Base-by-base conservation (phyloP, 495 filamentous ascomycete genomes). In the Talaromyces proteolyticus region DNA sequence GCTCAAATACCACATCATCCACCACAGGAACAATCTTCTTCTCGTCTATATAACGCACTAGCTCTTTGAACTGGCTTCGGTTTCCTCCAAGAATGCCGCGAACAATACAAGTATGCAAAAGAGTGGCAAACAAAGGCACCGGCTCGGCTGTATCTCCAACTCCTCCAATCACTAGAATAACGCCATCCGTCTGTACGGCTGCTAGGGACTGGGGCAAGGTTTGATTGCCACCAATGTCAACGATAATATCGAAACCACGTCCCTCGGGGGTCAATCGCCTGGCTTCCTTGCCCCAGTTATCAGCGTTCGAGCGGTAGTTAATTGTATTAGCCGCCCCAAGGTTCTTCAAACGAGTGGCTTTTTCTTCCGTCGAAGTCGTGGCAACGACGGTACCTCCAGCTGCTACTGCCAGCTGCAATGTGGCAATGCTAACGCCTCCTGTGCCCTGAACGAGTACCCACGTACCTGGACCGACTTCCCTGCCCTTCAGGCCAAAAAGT, bases 371-470 rank as follows among this genome's bases (percentile, higher is more conserved):
- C 1, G 80, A 86, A 0, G 86, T 89, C 0, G 86, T 89, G 0
- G 84, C 76, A 50, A 91, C 87, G 24, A 89, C 83, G 1, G 50
- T 77, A 0, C 86, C 85, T 20, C 87, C 86, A 7, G 78, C 82
- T 0, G 85, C 84, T 56, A 86, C 84, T 16, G 87, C 86, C 54
- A 89, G 86, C 72, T 80, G 81, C 17, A 88, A 50, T 16, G 75
- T 80, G 53, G 87, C 87, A n/a, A 87, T 72, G 47, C 72, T 78
- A n/a, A 89, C 85, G 29, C 86, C 86, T 1, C 86, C 86, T 0
- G 84, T 86, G 4, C 87, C 85, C 53, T 88, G 82, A 8, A 81
- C 52, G 6, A 64, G 44, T 6, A 64, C 58, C 4, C 51, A 42
- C 39, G 50, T 42, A 1, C 53, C 55, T 4, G 77, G 74, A 60